Base-by-base conservation (phyloP, 2,329 filamentous ascomycete species). In the Ceratocystis destructans region DNA sequence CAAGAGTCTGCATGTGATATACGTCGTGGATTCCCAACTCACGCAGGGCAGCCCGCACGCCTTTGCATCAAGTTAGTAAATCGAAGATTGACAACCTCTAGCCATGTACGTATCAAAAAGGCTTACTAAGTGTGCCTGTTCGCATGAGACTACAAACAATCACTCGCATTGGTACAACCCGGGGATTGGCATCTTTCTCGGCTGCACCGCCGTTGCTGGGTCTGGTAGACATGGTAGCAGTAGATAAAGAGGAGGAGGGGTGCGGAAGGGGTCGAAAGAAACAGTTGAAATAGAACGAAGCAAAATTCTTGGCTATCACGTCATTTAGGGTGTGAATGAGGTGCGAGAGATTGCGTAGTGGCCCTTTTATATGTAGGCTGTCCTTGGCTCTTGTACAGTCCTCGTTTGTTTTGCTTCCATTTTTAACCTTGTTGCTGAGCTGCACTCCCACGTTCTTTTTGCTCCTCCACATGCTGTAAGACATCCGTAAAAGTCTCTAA, bases 61-160 rank as follows among this genome's bases (percentile, higher is more conserved):
- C 74, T 76, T 67, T 53, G 37, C 37, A 22, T 10, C 15, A 25
- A 22, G 48, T 25, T 22, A 15, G 28, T 31, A 3, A 28, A 28
- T 28, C 12, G 55, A 53, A 53, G 48, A 25, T 10, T 10, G 10
- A 22, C 15, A 59, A 4, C n/a, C 17, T 28, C 17, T 37, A 37
- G 2, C 28, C 12, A 28, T 59, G 15, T 2, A 31, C 5, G 55
- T n/a, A 2, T 28, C 20, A 31, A 20, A 50, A 69, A 15, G 37
- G 10, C 71, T 61, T 73, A 76, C 75, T 77, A 65, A 76, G 68
- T 10, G 75, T 75, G 25, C 75, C 76, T 53, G 75, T 77, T 28
- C 75, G 74, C 68, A 75, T 74, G 5, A 76, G 70, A 53, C 76
- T 74, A 69, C 74, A 76, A 31, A 77, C 75, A 66, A 77, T 75